Evolutionary conservation across 371 early-diverging fungal species (phyloP), one percentile per base, ranked within the genome.

Genomic region (Chytridium lagenaria): DNA sequence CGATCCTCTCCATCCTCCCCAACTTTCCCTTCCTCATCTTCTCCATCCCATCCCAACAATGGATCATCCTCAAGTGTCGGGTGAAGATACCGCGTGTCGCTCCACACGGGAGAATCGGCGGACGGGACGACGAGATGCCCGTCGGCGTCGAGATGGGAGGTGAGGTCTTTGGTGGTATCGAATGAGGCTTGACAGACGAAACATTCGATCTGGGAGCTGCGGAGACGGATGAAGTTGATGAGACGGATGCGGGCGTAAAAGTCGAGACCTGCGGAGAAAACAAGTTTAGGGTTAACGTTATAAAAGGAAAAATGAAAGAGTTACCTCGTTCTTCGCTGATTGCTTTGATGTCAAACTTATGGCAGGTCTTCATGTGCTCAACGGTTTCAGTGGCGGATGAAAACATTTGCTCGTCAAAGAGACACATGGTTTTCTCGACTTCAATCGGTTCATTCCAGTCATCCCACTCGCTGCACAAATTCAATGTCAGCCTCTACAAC

Each of bases 31-130:
- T 86, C 87, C 15, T 80, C 86, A 12, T 83, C 85, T 22, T 84
- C 85, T 15, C 84, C 88, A 64, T 90, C 92, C 75, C 93, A 89
- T 75, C 90, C 92, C 73, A 97, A 77, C 49, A 97, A 77, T 26
- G 95, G 95, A 75, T 97, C 98, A 72, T 90, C 91, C 50, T 95
- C 95, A 68, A 92, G 86, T 7, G 89, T 90, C 0, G 98, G 98
- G 61, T 93, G 83, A 59, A 95, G 78, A 71, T 74, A 89, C 84
- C 89, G 87, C 49, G 91, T 87, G 76, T 94, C 93, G 63, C 86
- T 88, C 94, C 95, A 95, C 51, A 91, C 85, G 2, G 83, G 73
- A 7, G 87, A 84, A 50, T 88, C 88, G 40, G 76, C 73, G 1
- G 79, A 69, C 0, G 81, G 74, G 2, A 80, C 72, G n/a, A 82